A percentile compares a stretch with the other conserved stretches of the same genome.
phyloP scores from a whole-genome alignment of 1,284 basidiomycete species.

The Cryptococcus floricola region DNA sequence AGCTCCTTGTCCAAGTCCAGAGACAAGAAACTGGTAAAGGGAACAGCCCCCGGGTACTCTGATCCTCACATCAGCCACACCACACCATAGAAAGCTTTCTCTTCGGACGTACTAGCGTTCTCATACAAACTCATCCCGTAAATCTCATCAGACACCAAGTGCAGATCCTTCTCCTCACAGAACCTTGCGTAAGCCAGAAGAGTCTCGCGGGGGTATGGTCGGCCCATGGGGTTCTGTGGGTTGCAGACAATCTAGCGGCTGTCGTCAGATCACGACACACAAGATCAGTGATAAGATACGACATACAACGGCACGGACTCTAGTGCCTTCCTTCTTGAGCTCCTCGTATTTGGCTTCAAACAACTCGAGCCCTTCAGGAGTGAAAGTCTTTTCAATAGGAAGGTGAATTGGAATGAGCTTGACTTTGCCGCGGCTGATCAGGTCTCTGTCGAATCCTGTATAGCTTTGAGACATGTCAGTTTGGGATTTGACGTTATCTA shows the following conservation, averaged over 20 bases:
- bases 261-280: background rate
- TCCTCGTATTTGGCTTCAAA: conserved; percentile 33
- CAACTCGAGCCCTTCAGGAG: conserved; percentile 22
- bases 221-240: conserved; percentile 51
- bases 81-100: too few relatives aligned
- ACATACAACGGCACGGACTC: conserved; percentile 38
- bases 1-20: conserved; percentile 49
- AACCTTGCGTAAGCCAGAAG: conserved; percentile 49
- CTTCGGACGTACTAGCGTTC: conserved; percentile 24
- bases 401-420: conserved; percentile 41
- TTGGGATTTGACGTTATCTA: conserved; percentile 11
- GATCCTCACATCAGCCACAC: conserved; percentile 1
- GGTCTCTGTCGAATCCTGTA: conserved; percentile 45
- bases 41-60: conserved; percentile 32
- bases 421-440: conserved; percentile 35
- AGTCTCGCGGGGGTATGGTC: conserved; percentile 46
- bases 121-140: conserved; percentile 50
- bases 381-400: conserved; percentile 29
- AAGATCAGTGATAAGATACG: background rate
- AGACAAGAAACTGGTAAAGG: conserved; percentile 49
- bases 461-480: conserved; percentile 26
- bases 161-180: conserved; percentile 50
- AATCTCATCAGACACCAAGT: conserved; percentile 51
- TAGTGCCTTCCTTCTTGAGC: conserved; percentile 23
- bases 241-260: conserved; percentile 46